A percentile compares a stretch with the other conserved stretches of the same genome.
phyloP scores from a whole-genome alignment of 2,329 filamentous ascomycete species.

The Pseudogymnoascus pannorum region DNA sequence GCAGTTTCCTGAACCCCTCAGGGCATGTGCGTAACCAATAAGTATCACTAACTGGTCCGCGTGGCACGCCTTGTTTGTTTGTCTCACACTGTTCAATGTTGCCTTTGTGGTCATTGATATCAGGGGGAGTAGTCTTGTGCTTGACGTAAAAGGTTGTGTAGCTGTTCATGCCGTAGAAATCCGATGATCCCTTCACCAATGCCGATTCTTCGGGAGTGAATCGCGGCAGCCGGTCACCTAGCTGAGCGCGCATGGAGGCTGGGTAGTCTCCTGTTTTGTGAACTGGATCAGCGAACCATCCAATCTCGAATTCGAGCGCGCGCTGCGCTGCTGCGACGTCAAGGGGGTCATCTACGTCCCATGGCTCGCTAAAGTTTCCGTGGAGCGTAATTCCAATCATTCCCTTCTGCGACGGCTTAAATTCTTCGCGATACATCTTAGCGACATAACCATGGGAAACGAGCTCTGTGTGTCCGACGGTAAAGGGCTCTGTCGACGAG shows the following conservation, averaged over 20 bases:
- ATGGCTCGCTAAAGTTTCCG: constrained; percentile 73
- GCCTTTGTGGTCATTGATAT: constrained; percentile 62
- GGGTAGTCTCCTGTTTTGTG: constrained; percentile 74
- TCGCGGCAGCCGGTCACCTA: constrained; percentile 66
- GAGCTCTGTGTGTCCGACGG: constrained; percentile 72
- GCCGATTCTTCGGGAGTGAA: constrained; percentile 66
- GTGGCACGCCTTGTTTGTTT: constrained; percentile 64
- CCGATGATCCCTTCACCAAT: constrained; percentile 74
- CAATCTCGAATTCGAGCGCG: constrained; percentile 81
- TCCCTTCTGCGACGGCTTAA: constrained; percentile 63
- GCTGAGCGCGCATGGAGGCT: constrained; percentile 72
- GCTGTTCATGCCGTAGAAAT: constrained; percentile 94
- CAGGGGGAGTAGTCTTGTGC: constrained; percentile 55
- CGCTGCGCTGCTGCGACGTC: constrained; percentile 71
- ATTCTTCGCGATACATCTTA: constrained; percentile 75
- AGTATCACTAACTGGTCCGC: constrained; percentile 76
- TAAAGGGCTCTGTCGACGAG: constrained; percentile 71
- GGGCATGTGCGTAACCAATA: constrained; percentile 76
- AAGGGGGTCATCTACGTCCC: constrained; percentile 68
- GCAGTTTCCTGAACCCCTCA: constrained; percentile 67
- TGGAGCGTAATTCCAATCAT: constrained; percentile 86
- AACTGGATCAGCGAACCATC: constrained; percentile 82
- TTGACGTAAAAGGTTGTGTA: constrained; percentile 85
- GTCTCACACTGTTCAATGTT: constrained; percentile 66
- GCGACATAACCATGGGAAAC: constrained; percentile 75